Percentiles rank a stretch among this genome's conserved stretches.
Conservation (phyloP, 805 yeast species). For the Komagataella kurtzmanii region DNA sequence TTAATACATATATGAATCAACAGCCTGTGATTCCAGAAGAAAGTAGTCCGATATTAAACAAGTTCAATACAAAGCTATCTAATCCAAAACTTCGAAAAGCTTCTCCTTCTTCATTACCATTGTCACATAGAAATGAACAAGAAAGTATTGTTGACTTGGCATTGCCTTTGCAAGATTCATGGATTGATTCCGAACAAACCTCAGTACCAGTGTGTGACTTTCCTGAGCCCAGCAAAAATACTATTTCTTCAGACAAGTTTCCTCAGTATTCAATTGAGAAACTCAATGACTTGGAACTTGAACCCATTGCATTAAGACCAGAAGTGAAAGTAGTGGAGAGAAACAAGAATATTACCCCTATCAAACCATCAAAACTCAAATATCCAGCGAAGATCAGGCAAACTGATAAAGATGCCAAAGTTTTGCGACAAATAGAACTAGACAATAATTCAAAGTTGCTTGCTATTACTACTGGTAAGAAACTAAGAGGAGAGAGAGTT, state of each 20-base stretch:
- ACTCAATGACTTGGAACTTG: background rate
- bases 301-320: background rate
- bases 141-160: background rate
- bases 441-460: background rate
- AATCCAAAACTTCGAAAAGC: background rate
- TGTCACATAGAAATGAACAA: background rate
- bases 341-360: background rate
- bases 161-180: background rate
- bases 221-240: background rate
- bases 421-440: background rate
- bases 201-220: background rate
- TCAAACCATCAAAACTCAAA: background rate
- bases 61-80: background rate
- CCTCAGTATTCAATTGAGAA: background rate
- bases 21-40: background rate
- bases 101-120: background rate
- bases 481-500: background rate
- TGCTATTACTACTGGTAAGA: background rate
- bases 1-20: background rate
- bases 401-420: background rate
- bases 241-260: background rate
- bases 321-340: background rate
- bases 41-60: background rate
- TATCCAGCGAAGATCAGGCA: background rate
- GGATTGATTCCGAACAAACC: background rate